These are phyloP conservation scores for Apophysomyces variabilis DNA, from an alignment of 371 early-diverging fungal genomes.

Conservation along the genomic window DNA sequence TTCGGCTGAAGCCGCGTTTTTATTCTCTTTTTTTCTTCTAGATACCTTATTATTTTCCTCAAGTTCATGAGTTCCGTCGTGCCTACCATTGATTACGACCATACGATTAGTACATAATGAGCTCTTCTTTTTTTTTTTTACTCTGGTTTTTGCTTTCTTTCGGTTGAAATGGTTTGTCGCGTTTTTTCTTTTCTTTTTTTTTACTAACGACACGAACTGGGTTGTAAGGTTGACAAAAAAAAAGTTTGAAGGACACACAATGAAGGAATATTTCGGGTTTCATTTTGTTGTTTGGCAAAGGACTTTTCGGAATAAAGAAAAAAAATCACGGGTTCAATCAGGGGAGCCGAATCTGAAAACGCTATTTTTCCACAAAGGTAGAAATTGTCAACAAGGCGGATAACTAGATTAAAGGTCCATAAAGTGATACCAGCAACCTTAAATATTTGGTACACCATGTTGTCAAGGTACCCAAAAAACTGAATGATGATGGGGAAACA, in stretches of 20 bases:
- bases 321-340: slow-evolving; percentile 9
- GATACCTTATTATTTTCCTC: slow-evolving; percentile 89
- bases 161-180: not conserved
- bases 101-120: slow-evolving; percentile 69
- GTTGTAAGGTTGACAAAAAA: too few relatives aligned
- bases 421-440: slow-evolving; percentile 8
- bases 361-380: slow-evolving; percentile 2
- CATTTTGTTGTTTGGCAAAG: too few relatives aligned
- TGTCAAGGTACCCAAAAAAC: too few relatives aligned
- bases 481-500: too few relatives aligned
- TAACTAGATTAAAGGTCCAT: not conserved
- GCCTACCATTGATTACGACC: slow-evolving; percentile 98
- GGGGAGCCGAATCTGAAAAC: not conserved
- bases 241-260: not conserved
- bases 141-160: too few relatives aligned
- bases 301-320: not conserved
- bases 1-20: slow-evolving; percentile 10
- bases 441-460: not conserved
- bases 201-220: slow-evolving; percentile 7
- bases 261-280: too few relatives aligned
- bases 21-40: slow-evolving; percentile 13
- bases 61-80: slow-evolving; percentile 96
- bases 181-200: not conserved
- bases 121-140: not conserved
- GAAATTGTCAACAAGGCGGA: slow-evolving; percentile 3